Conservation (phyloP, 371 early-diverging fungal genomes). For the Apophysomyces variabilis region DNA sequence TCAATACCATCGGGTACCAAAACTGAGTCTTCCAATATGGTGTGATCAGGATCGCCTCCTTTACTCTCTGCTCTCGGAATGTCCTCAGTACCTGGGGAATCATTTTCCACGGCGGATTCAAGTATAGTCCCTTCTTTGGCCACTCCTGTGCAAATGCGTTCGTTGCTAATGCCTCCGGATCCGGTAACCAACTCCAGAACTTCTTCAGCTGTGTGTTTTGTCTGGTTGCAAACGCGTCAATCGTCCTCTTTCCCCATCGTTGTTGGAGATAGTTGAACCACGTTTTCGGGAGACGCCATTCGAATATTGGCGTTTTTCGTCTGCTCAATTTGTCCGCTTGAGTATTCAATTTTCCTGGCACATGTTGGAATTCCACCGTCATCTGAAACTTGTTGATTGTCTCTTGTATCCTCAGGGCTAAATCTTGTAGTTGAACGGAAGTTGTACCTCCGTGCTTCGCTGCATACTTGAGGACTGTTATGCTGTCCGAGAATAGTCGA, state of each 20-base stretch:
- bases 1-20: conserved; percentile 18
- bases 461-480: conserved; percentile 24
- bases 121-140: conserved; percentile 21
- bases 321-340: conserved; percentile 23
- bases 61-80: conserved; percentile 20
- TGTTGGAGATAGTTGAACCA: conserved; percentile 10
- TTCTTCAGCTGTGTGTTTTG: conserved; percentile 19
- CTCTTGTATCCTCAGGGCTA: conserved; percentile 15
- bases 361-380: conserved; percentile 15
- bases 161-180: conserved; percentile 28
- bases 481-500: conserved; percentile 24
- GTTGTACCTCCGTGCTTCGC: conserved; percentile 25
- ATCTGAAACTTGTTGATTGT: conserved; percentile 7
- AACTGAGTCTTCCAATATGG: conserved; percentile 26
- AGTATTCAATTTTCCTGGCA: conserved; percentile 22
- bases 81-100: conserved; percentile 28
- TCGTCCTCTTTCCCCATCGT: conserved; percentile 8
- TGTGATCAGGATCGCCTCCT: conserved; percentile 23
- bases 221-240: conserved; percentile 40
- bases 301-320: conserved; percentile 14
- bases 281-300: conserved; percentile 12
- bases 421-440: conserved; percentile 10
- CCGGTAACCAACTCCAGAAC: conserved; percentile 28
- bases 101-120: conserved; percentile 33
- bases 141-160: conserved; percentile 35